Base-by-base conservation (phyloP, 2,329 filamentous ascomycete species). In the Trichoderma harzianum region DNA sequence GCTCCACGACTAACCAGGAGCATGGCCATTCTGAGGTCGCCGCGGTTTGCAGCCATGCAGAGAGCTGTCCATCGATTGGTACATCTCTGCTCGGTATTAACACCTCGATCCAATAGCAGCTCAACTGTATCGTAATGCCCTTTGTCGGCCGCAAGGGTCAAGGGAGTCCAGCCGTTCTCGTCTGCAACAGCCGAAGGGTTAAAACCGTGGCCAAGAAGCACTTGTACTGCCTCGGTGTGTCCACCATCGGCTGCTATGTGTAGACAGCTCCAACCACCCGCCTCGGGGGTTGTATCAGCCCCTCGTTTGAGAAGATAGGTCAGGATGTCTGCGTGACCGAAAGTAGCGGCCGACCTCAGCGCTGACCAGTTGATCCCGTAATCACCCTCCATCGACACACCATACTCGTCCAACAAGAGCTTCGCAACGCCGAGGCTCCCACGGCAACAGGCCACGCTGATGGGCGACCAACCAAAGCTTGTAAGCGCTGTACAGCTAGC, bases 251-350 rank as follows among this genome's bases (percentile, higher is more conserved):
- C 72, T 7, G 72, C 72, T n/a, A 58, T 60, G 24, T 73, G 69
- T 21, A 73, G 60, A 26, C 43, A 66, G 5, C 60, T 73, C 72
- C 72, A 73, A n/a, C 72, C 72, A 16, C 18, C n/a, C 4, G 39
- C 58, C 34, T 34, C 39, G 3, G 57, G 55, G 7, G 57, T 57
- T 3, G 65, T 55, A 36, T 73, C 65, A 14, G 72, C 73, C 3
- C 71, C 69, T 14, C 32, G 73, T n/a, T 67, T 60, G 12, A 74
- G 60, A n/a, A 74, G 69, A 21, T 67, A 36, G n/a, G 28, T 32
- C 7, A 72, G 7, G 30, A 72, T 72, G 3, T 69, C 39, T 43
- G 43, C 51, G 47, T 64, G 62, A 7, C 72, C 72, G 8, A 57
- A 51, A 5, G 28, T 10, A 16, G 64, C 16, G 30, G 72, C 72